A percentile compares a stretch with the other conserved stretches of the same genome.
These are phyloP conservation scores for Bidens hawaiensis DNA, from an alignment of 140 eudicot genomes.

Conservation along the genomic window DNA sequence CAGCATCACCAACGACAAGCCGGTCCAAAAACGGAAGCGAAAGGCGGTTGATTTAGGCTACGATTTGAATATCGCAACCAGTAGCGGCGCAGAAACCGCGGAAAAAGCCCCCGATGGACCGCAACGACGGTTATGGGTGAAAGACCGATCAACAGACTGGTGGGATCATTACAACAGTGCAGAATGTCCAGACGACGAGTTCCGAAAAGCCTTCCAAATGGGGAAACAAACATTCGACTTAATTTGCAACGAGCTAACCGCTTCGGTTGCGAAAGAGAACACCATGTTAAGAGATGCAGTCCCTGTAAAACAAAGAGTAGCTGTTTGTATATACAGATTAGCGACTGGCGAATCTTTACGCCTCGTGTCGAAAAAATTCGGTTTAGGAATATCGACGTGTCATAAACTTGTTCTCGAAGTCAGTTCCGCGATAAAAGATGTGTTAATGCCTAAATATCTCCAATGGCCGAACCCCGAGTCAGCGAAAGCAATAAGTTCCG, in stretches of 20 bases:
- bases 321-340: conserved; percentile 72
- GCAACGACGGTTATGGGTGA: conserved; percentile 73
- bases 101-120: conserved; percentile 29
- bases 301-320: conserved; percentile 82
- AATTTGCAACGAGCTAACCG: conserved; percentile 61
- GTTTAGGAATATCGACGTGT: conserved; percentile 77
- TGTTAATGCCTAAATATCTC: conserved; percentile 72
- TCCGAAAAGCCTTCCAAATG: conserved; percentile 60
- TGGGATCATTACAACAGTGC: conserved; percentile 82
- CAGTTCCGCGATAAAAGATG: conserved; percentile 65
- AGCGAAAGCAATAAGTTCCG: conserved; percentile 34
- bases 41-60: conserved; percentile 18
- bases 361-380: conserved; percentile 70
- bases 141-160: conserved; percentile 67
- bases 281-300: conserved; percentile 84
- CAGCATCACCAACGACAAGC: neutral
- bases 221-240: conserved; percentile 65
- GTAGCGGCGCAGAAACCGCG: conserved; percentile 15
- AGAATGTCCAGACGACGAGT: conserved; percentile 68
- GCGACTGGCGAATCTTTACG: conserved; percentile 84
- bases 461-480: conserved; percentile 68
- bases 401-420: conserved; percentile 87
- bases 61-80: conserved; percentile 13
- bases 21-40: conserved; percentile 29
- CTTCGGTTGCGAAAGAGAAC: conserved; percentile 65